These are phyloP conservation scores for Nannizzia gypsea DNA, from an alignment of 2,329 filamentous ascomycete genomes.

Conservation along the genomic window DNA sequence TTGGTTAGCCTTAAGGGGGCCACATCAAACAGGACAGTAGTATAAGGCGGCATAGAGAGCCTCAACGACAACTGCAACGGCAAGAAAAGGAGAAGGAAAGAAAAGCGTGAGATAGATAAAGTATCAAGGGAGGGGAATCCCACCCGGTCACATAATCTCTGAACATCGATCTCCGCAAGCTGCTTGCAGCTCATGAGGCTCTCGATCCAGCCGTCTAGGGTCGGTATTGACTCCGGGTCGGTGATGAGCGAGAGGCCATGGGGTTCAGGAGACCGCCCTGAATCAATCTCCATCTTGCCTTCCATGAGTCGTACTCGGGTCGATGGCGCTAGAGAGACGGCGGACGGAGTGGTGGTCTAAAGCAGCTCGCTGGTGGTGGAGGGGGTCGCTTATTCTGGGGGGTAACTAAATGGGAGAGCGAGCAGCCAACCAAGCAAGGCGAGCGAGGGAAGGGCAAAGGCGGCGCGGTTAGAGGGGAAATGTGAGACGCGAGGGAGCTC, in stretches of 20 bases:
- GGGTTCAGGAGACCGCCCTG: constrained; percentile 69
- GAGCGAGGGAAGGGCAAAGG: background rate
- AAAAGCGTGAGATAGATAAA: constrained; percentile 5
- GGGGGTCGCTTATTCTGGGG: constrained; percentile 1
- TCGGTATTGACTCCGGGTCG: constrained; percentile 83
- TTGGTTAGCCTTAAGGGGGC: background rate
- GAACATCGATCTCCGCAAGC: constrained; percentile 84
- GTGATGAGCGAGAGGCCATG: constrained; percentile 62
- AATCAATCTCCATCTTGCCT: constrained; percentile 94
- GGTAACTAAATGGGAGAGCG: background rate
- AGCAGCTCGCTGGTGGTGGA: background rate
- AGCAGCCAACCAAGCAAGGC: background rate
- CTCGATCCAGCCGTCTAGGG: constrained; percentile 96
- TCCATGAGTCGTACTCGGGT: constrained; percentile 56
- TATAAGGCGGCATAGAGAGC: background rate
- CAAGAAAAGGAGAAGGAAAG: background rate
- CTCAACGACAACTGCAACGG: background rate
- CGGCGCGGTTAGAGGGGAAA: background rate
- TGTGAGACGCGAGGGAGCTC: background rate
- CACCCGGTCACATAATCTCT: constrained; percentile 96
- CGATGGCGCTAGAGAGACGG: background rate
- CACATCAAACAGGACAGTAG: background rate
- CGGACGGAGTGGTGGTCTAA: background rate
- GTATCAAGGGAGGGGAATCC: constrained; percentile 19
- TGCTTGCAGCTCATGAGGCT: constrained; percentile 98